Evolutionary conservation across 495 filamentous ascomycete genomes (phyloP).

Genomic region (Xylaria curta): DNA sequence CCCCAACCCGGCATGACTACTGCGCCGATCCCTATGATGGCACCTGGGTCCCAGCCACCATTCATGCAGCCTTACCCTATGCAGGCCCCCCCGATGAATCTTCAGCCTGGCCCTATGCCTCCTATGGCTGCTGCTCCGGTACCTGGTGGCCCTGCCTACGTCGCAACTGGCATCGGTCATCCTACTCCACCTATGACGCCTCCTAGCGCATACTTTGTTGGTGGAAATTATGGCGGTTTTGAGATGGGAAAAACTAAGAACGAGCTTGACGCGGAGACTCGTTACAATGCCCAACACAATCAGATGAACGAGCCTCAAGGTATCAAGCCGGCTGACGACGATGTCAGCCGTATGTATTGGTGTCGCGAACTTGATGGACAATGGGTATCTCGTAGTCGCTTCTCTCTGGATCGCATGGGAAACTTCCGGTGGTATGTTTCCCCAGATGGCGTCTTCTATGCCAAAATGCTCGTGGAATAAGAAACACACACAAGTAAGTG

Average conservation of each 20-base stretch:
- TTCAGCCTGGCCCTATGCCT: constrained; percentile 28
- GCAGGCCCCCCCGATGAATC: constrained; percentile 18
- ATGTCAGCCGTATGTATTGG: constrained; percentile 59
- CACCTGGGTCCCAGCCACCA: constrained; percentile 30
- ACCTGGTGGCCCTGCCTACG: constrained; percentile 5
- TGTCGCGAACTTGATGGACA: constrained; percentile 55
- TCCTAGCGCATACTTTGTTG: not conserved
- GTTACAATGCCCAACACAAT: constrained; percentile 47
- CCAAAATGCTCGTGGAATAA: constrained; percentile 48
- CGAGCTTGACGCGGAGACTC: constrained; percentile 47
- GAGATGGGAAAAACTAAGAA: constrained; percentile 49
- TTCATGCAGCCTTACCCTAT: constrained; percentile 15
- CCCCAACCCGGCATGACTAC: constrained; percentile 25
- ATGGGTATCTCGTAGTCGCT: constrained; percentile 54
- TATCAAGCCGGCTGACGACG: constrained; percentile 58
- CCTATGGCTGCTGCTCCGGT: constrained; percentile 21
- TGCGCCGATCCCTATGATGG: constrained; percentile 30
- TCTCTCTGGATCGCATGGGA: constrained; percentile 56
- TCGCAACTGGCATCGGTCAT: not conserved
- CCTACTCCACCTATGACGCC: constrained; percentile 27
- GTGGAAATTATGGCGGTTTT: constrained; percentile 38
- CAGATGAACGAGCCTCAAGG: constrained; percentile 55
- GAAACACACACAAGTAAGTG: constrained; percentile 7
- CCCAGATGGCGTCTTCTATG: constrained; percentile 56
- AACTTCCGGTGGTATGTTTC: constrained; percentile 56